These are phyloP conservation scores for Sclerotinia trifoliorum DNA, from an alignment of 2,329 filamentous ascomycete genomes.

Conservation along the genomic window DNA sequence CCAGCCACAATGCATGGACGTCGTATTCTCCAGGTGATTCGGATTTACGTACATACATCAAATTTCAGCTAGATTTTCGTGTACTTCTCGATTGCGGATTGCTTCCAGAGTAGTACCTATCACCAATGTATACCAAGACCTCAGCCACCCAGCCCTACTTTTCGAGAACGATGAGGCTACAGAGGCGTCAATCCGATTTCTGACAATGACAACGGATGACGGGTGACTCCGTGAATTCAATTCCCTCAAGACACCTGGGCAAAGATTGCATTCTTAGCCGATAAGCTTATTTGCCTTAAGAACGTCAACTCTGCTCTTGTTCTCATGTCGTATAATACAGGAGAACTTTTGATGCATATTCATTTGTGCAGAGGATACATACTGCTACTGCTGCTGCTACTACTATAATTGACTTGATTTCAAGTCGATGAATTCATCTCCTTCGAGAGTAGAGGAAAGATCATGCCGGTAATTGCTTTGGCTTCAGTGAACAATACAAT, in stretches of 20 bases:
- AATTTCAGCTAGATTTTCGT: background rate
- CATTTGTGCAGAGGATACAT: background rate
- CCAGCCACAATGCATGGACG: background rate
- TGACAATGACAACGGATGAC: constrained; percentile 8
- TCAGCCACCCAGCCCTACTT: constrained; percentile 18
- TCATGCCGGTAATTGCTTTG: constrained; percentile 42
- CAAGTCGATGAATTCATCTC: constrained; percentile 1
- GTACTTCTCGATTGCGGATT: background rate
- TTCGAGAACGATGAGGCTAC: constrained; percentile 1
- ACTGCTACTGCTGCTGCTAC: background rate
- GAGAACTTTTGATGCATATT: background rate
- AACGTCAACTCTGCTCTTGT: background rate
- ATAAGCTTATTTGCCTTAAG: constrained; percentile 2
- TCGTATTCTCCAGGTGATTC: background rate
- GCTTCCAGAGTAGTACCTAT: background rate
- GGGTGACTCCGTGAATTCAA: constrained; percentile 4
- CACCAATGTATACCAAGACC: constrained; percentile 4
- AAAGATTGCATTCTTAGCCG: background rate
- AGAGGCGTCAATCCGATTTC: background rate
- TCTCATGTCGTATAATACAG: background rate
- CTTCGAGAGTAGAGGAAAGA: constrained; percentile 1
- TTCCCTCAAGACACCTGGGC: background rate
- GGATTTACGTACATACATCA: constrained; percentile 1
- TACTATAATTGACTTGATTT: constrained; percentile 8
- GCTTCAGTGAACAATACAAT: constrained; percentile 32